Percentiles rank a stretch among this genome's conserved stretches.
These are phyloP conservation scores for Cladophialophora immunda DNA, from an alignment of 2,329 filamentous ascomycete species.

Conservation along the genomic window DNA sequence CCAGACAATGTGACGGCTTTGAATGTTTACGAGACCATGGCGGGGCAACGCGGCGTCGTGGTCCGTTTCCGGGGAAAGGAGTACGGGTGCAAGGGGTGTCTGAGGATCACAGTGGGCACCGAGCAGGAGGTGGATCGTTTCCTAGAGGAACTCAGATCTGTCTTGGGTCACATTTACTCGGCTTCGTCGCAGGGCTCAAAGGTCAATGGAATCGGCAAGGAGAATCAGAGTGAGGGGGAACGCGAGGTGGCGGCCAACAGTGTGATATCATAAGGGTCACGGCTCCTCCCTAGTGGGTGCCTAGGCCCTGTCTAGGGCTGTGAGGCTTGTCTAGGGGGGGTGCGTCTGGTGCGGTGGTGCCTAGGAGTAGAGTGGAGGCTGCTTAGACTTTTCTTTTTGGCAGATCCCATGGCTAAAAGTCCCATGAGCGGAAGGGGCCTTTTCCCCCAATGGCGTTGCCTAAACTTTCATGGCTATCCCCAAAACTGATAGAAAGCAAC, in stretches of 20 bases:
- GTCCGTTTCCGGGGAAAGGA: constrained; percentile 95
- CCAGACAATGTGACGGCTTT: constrained; percentile 82
- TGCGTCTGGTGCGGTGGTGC: too few species aligned
- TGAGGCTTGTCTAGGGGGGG: too few species aligned
- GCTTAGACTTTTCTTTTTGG: constrained; percentile 8
- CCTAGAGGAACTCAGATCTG: constrained; percentile 69
- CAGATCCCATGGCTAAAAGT: constrained; percentile 13
- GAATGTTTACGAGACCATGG: constrained; percentile 82
- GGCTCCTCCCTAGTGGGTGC: constrained; percentile 11
- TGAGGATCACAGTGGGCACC: constrained; percentile 92
- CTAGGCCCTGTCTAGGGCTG: not conserved
- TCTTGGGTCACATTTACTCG: constrained; percentile 60
- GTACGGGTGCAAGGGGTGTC: constrained; percentile 83
- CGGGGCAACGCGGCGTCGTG: constrained; percentile 86
- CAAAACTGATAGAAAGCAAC: constrained; percentile 35
- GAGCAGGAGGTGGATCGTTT: constrained; percentile 84
- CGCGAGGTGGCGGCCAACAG: constrained; percentile 52
- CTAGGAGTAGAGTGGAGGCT: not conserved
- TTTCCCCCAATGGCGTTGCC: not conserved
- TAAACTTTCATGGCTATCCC: constrained; percentile 27
- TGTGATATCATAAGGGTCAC: constrained; percentile 52
- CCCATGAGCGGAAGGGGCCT: constrained; percentile 10
- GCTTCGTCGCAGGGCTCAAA: constrained; percentile 48
- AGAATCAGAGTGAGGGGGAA: constrained; percentile 56
- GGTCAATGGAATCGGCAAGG: constrained; percentile 34